Percentiles rank a stretch among this genome's conserved stretches.
phyloP scores from a whole-genome alignment of 768 basidiomycete species.

The Boletus insuetus region DNA sequence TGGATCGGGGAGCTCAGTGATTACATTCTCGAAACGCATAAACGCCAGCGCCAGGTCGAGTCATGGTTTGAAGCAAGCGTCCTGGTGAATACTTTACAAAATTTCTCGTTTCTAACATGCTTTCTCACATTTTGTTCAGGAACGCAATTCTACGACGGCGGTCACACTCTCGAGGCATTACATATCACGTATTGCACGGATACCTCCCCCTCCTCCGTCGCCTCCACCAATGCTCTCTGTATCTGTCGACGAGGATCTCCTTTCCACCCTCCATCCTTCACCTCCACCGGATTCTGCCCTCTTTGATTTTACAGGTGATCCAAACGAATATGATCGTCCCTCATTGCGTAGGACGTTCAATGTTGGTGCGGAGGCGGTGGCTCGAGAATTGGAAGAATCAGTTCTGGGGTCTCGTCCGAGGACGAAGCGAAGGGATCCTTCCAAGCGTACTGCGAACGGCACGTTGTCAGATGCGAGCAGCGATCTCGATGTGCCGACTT shows the following conservation, averaged over 20 bases:
- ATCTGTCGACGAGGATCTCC: slow-evolving; percentile 35
- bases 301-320: slow-evolving; percentile 30
- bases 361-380: slow-evolving; percentile 51
- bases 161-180: slow-evolving; percentile 37
- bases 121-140: slow-evolving; percentile 41
- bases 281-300: slow-evolving; percentile 33
- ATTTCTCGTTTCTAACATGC: background rate
- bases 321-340: slow-evolving; percentile 21
- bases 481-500: slow-evolving; percentile 46
- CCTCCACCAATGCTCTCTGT: slow-evolving; percentile 31
- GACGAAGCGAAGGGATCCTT: slow-evolving; percentile 43
- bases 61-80: slow-evolving; percentile 70
- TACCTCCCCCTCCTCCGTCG: slow-evolving; percentile 43
- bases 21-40: slow-evolving; percentile 70
- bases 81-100: slow-evolving; percentile 43
- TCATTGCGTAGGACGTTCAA: slow-evolving; percentile 23
- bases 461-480: slow-evolving; percentile 58
- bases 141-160: slow-evolving; percentile 65
- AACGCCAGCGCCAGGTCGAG: slow-evolving; percentile 69
- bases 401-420: slow-evolving; percentile 40
- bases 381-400: slow-evolving; percentile 55
- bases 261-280: slow-evolving; percentile 36
- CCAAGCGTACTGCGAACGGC: slow-evolving; percentile 50
- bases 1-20: slow-evolving; percentile 70
- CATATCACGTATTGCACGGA: slow-evolving; percentile 42